Base-by-base conservation (phyloP, 345 rosid species). In the Gossypium stocksii region DNA sequence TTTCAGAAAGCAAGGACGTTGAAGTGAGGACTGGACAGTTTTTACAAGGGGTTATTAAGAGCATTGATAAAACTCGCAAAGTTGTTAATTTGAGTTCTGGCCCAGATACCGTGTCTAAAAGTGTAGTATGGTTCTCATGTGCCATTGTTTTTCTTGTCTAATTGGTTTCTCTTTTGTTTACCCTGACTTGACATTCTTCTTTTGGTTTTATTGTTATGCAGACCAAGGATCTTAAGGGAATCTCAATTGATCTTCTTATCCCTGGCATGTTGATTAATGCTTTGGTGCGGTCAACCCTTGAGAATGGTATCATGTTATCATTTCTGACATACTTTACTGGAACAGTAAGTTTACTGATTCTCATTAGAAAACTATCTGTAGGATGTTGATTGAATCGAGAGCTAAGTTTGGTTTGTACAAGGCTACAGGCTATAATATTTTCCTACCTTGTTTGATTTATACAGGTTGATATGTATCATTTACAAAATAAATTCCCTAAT, bases 211-310 rank as follows among this genome's bases (percentile, higher is more conserved):
- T 69, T 71, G 79, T 59, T 80, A 46, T 75, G 41, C 88, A 95
- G 99, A 86, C 94, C 81, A 93, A 90, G 85, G 98, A 89, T 80
- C 82, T 90, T 74, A 91, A 82, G 82, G 97, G 99, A 67, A 85
- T 95, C 77, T 93, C 97, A 62, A 87, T 95, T 80, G 99, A 95
- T 84, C 93, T 89, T 84, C 97, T 95, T 64, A 73, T 83, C 74
- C 99, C 99, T 62, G 99, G 99, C 80, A 90, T 91, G 98, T 83
- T 95, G 98, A 90, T 95, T 77, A 91, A 84, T 81, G 90, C 96
- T 63, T 89, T 88, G 27, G 96, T 95, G 62, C 88, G 85, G 82
- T 88, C 99, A 19, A 90, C 91, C 59, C 93, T 95, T 72, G 92
- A 91, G 83, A 91, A 93, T 85, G 99, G 99, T 78, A 82, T 95